phyloP scores from a whole-genome alignment of 345 rosid species.

The sweet orange (Citrus sinensis) region DNA sequence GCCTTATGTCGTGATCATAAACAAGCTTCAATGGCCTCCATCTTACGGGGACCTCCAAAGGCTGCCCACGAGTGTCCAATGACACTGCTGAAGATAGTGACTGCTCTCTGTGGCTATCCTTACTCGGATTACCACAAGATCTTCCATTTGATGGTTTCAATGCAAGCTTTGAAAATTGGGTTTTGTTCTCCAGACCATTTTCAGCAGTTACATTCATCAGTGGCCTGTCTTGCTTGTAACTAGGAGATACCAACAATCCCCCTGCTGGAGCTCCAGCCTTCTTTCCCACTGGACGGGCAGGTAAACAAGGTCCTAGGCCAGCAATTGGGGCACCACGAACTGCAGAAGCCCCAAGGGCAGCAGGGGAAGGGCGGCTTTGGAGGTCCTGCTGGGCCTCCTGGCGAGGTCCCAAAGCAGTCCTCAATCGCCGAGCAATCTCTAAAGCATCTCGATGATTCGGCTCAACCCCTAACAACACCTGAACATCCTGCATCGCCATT shows the following conservation, averaged over 20 bases:
- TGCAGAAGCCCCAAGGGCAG: slow-evolving; percentile 98
- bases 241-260: slow-evolving; percentile 32
- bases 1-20: slow-evolving; percentile 89
- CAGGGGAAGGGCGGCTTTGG: slow-evolving; percentile 92
- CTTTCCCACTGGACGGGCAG: slow-evolving; percentile 69
- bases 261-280: slow-evolving; percentile 45
- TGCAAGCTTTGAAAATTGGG: slow-evolving; percentile 49
- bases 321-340: slow-evolving; percentile 86
- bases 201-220: slow-evolving; percentile 34
- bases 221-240: slow-evolving; percentile 49
- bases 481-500: slow-evolving; percentile 82
- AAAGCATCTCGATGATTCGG: slow-evolving; percentile 75
- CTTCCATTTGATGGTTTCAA: slow-evolving; percentile 54
- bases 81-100: slow-evolving; percentile 24
- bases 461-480: slow-evolving; percentile 60
- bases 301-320: slow-evolving; percentile 93
- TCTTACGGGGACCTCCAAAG: slow-evolving; percentile 34
- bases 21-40: slow-evolving; percentile 86
- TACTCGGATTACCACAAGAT: slow-evolving; percentile 22
- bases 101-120: slow-evolving; percentile 31
- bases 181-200: slow-evolving; percentile 52
- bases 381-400: slow-evolving; percentile 83
- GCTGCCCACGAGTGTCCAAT: slow-evolving; percentile 17
- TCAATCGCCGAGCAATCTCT: slow-evolving; percentile 64
- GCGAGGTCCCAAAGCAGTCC: slow-evolving; percentile 60